Percentiles rank a stretch among this genome's conserved stretches.
Conservation (phyloP, 2,329 filamentous ascomycete species). For the Colletotrichum siamense region DNA sequence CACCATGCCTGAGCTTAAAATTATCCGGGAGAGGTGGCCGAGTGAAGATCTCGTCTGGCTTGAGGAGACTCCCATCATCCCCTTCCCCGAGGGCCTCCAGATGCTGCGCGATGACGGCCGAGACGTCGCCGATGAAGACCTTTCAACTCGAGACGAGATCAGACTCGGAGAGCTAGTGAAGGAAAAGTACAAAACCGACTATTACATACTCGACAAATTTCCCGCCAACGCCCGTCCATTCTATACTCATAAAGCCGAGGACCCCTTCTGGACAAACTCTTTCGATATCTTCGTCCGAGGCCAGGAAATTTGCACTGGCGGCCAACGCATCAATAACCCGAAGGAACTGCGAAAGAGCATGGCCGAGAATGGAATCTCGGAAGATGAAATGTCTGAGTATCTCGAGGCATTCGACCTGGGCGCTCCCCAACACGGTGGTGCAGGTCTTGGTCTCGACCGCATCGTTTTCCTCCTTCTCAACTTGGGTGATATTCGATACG, state of each 20-base stretch:
- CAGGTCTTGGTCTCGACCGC: constrained; percentile 88
- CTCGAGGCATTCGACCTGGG: constrained; percentile 88
- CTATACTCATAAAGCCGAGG: constrained; percentile 84
- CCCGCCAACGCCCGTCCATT: constrained; percentile 84
- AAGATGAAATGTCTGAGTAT: constrained; percentile 88
- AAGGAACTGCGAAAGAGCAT: constrained; percentile 78
- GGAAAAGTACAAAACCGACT: constrained; percentile 86
- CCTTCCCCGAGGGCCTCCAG: constrained; percentile 79
- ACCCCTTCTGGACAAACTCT: constrained; percentile 81
- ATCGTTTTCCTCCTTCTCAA: constrained; percentile 86
- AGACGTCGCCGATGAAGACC: constrained; percentile 77
- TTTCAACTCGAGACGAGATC: constrained; percentile 86
- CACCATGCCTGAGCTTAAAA: constrained; percentile 70
- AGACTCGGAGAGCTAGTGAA: constrained; percentile 84
- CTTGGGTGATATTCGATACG: constrained; percentile 87
- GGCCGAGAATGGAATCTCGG: constrained; percentile 75
- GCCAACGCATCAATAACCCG: constrained; percentile 89
- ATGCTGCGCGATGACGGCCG: constrained; percentile 86
- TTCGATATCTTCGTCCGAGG: constrained; percentile 95
- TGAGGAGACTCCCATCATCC: constrained; percentile 81
- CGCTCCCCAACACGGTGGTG: constrained; percentile 87
- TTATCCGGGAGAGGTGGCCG: constrained; percentile 83
- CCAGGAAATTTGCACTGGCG: constrained; percentile 90
- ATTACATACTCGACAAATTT: constrained; percentile 95
- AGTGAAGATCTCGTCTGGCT: constrained; percentile 87